Conservation (phyloP, 2,329 filamentous ascomycete genomes). For the Aspergillus novofumigatus region DNA sequence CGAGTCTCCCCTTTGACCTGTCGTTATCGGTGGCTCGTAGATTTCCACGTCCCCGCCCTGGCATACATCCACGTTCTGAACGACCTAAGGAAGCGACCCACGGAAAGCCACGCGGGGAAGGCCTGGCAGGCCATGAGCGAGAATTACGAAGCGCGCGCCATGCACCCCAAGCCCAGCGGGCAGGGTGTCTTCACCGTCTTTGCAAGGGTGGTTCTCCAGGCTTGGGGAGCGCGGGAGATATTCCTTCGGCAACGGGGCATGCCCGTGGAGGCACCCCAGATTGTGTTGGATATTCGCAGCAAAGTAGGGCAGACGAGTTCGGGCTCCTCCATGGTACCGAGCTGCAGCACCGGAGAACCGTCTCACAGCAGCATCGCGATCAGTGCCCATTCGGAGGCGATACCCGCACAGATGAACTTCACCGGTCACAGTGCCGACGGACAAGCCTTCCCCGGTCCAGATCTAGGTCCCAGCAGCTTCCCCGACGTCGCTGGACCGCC, state of each 20-base stretch:
- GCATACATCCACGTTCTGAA: conserved; percentile 47
- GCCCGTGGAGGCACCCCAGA: conserved; percentile 18
- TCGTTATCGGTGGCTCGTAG: conserved; percentile 41
- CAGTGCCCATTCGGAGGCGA: too few species aligned
- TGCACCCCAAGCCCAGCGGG: background rate
- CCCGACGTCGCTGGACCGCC: too few species aligned
- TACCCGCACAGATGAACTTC: too few species aligned
- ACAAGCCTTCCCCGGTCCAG: too few species aligned
- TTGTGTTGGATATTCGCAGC: conserved; percentile 24
- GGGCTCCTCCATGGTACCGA: too few species aligned
- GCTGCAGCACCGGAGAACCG: too few species aligned
- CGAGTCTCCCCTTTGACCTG: conserved; percentile 39
- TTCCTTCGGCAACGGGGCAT: conserved; percentile 10
- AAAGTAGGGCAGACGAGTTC: too few species aligned
- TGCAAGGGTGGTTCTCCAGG: conserved; percentile 36
- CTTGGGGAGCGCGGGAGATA: conserved; percentile 36
- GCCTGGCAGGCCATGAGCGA: conserved; percentile 46
- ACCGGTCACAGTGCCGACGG: too few species aligned
- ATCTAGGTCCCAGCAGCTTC: too few species aligned
- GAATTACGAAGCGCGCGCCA: conserved; percentile 40
- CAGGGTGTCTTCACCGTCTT: conserved; percentile 31
- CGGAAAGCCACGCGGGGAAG: conserved; percentile 25
- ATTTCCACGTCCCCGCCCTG: conserved; percentile 47
- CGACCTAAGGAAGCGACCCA: conserved; percentile 39
- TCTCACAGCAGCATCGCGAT: too few species aligned